Evolutionary conservation across 306 rosid species (phyloP).

Genomic region (Medicago arabica): DNA sequence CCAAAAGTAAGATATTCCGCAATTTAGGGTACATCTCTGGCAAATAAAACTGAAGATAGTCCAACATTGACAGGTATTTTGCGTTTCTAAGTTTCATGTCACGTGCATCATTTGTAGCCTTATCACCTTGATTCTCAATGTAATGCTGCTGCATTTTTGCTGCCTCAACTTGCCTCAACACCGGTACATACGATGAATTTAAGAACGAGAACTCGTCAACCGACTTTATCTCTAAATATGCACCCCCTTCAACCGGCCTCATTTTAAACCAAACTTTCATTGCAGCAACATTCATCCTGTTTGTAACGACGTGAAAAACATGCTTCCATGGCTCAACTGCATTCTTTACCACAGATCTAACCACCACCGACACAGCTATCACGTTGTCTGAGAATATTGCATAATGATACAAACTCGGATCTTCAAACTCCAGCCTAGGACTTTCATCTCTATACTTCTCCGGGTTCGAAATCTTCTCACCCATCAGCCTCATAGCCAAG

Average conservation of each 20-base stretch:
- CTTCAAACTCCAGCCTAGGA: conserved; percentile 85
- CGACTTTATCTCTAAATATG: conserved; percentile 84
- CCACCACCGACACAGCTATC: conserved; percentile 92
- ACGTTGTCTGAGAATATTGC: conserved; percentile 95
- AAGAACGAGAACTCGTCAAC: conserved; percentile 83
- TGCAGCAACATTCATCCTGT: conserved; percentile 96
- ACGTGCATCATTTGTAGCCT: conserved; percentile 56
- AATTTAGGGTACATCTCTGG: conserved; percentile 94
- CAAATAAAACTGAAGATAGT: conserved; percentile 90
- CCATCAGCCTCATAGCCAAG: conserved; percentile 94
- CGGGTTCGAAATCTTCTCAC: conserved; percentile 81
- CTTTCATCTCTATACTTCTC: conserved; percentile 80
- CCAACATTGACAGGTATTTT: conserved; percentile 71
- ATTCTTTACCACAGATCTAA: conserved; percentile 89
- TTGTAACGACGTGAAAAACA: conserved; percentile 90
- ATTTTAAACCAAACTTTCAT: conserved; percentile 99
- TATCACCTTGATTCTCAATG: conserved; percentile 63
- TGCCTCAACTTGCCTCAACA: conserved; percentile 72
- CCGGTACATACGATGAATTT: conserved; percentile 82
- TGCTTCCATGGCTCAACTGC: conserved; percentile 95
- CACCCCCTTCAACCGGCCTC: conserved; percentile 89
- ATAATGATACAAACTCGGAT: conserved; percentile 88
- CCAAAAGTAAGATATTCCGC: conserved; percentile 78
- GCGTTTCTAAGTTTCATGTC: conserved; percentile 59
- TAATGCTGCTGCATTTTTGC: conserved; percentile 61